Conservation (phyloP, 2,329 filamentous ascomycete species). For the Purpureocillium takamizusanense region DNA sequence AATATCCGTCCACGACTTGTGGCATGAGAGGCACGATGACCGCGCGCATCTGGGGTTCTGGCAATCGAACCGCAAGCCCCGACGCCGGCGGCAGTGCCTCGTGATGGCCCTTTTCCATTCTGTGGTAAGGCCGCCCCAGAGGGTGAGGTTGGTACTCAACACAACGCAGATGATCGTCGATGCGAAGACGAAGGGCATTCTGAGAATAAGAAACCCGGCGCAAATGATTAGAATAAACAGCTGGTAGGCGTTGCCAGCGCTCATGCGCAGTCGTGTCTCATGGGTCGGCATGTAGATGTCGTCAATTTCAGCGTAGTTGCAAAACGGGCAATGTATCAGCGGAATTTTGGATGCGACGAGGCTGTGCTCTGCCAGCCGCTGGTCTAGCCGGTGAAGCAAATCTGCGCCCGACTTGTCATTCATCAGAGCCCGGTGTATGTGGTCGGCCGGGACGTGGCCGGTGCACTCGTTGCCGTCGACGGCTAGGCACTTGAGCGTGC, state of each 20-base stretch:
- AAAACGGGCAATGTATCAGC: conserved; percentile 81
- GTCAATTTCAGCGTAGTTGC: conserved; percentile 83
- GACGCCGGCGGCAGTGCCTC: conserved; percentile 60
- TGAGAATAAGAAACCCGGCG: conserved; percentile 44
- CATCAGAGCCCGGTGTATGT: conserved; percentile 64
- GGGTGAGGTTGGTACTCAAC: conserved; percentile 30
- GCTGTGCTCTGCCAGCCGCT: conserved; percentile 67
- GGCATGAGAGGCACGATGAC: conserved; percentile 72
- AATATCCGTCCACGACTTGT: conserved; percentile 76
- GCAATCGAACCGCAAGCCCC: conserved; percentile 71
- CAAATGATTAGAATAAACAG: conserved; percentile 42
- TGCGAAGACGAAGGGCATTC: conserved; percentile 42
- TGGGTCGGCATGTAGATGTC: conserved; percentile 56
- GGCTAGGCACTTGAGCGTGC: conserved; percentile 77
- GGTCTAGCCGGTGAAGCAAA: conserved; percentile 66
- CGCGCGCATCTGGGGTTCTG: conserved; percentile 58
- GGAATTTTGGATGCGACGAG: conserved; percentile 66
- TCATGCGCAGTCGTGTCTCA: conserved; percentile 47
- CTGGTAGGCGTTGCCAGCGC: conserved; percentile 38
- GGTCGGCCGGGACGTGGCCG: conserved; percentile 60
- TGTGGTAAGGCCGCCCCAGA: conserved; percentile 29
- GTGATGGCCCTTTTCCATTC: conserved; percentile 52
- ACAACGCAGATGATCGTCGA: conserved; percentile 35
- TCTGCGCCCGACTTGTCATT: conserved; percentile 62
- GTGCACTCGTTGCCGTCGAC: conserved; percentile 61